These are phyloP conservation scores for Volvox reticuliferus DNA, from an alignment of 139 green algal genomes.

Conservation along the genomic window DNA sequence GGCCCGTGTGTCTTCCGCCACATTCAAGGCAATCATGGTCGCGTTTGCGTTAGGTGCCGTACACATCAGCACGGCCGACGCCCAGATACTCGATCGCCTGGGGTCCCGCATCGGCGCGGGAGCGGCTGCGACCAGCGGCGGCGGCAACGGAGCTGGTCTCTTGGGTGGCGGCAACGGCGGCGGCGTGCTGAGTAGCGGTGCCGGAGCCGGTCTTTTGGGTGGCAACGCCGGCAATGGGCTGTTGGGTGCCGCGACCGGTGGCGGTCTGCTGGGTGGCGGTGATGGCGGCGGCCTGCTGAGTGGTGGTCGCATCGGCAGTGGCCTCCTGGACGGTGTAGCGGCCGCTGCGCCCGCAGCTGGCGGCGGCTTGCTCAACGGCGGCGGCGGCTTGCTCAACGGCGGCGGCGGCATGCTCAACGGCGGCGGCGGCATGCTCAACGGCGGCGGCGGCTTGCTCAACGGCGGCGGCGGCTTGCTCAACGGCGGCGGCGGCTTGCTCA, in stretches of 20 bases:
- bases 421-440: background rate
- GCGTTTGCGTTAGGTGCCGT: background rate
- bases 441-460: background rate
- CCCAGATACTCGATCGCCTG: constrained; percentile 1
- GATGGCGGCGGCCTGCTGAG: background rate
- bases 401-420: background rate
- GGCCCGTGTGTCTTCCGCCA: background rate
- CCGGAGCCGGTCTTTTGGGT: background rate
- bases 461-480: background rate
- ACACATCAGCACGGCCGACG: background rate
- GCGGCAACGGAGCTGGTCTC: background rate
- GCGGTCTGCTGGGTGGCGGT: background rate
- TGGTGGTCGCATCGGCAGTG: background rate
- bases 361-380: background rate
- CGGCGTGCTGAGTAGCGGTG: constrained; percentile 12
- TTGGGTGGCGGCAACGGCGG: background rate
- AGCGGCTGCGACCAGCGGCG: background rate
- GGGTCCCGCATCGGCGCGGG: background rate
- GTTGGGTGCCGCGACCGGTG: background rate
- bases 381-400: background rate
- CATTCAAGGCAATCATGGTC: background rate
- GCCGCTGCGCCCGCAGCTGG: background rate
- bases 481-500: background rate
- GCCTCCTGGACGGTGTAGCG: background rate
- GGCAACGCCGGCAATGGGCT: background rate